Evolutionary conservation across 495 filamentous ascomycete species (phyloP).

Genomic region (Terfezia claveryi): DNA sequence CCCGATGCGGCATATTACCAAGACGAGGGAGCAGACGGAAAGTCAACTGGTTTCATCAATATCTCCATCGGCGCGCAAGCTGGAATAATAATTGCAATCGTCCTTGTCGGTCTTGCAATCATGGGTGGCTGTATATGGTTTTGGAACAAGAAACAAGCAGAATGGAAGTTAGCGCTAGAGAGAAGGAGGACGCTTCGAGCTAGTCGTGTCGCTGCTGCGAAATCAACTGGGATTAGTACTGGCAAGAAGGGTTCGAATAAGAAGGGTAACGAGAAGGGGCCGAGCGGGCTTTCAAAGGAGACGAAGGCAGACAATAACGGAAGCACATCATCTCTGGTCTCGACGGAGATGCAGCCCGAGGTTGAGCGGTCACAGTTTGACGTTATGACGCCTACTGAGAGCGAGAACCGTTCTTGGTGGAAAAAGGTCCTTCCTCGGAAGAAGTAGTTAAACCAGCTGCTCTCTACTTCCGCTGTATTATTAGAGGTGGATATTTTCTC

Average conservation of each 20-base stretch:
- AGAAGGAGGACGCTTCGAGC: not conserved
- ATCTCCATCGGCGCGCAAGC: slow-evolving; percentile 15
- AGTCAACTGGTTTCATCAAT: slow-evolving; percentile 16
- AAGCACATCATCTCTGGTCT: not conserved
- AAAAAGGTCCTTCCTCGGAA: not conserved
- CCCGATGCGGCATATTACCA: not conserved
- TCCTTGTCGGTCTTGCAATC: slow-evolving; percentile 11
- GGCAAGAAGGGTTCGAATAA: not conserved
- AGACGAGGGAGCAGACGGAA: slow-evolving; percentile 7
- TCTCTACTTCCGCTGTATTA: no score
- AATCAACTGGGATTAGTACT: not conserved
- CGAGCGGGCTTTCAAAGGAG: no score
- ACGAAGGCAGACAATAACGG: no score
- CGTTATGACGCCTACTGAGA: not conserved
- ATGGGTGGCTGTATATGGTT: slow-evolving; percentile 9
- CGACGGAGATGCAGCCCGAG: not conserved
- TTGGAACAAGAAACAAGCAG: not conserved
- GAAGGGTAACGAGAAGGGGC: not conserved
- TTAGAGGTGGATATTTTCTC: no score
- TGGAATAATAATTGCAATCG: slow-evolving; percentile 15
- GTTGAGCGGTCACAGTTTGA: not conserved
- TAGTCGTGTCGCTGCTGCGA: not conserved
- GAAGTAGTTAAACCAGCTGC: not conserved
- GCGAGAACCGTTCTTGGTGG: not conserved
- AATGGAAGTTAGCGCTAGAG: not conserved